Percentiles rank a stretch among this genome's conserved stretches.
These are phyloP conservation scores for Sedum album DNA, from an alignment of 164 flowering plant species.

Conservation along the genomic window DNA sequence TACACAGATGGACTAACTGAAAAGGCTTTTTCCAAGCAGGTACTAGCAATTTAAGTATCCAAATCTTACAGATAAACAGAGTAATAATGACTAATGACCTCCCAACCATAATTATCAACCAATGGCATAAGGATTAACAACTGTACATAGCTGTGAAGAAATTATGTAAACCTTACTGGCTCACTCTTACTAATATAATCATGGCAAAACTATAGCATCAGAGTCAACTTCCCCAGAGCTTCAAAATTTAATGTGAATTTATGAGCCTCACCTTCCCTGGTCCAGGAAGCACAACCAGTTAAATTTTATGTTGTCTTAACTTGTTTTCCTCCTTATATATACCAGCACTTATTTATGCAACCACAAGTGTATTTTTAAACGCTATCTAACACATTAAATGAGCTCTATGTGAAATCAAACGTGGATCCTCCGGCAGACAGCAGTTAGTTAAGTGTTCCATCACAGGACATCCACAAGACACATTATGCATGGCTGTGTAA, in stretches of 20 bases:
- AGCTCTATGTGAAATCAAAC: background rate
- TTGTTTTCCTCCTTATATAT: background rate
- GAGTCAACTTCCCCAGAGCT: background rate
- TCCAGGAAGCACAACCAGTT: background rate
- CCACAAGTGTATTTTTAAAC: background rate
- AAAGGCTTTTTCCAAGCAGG: background rate
- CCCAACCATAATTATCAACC: background rate
- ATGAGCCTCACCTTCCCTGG: constrained; percentile 2
- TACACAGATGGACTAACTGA: background rate
- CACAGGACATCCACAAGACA: background rate
- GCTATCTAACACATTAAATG: background rate
- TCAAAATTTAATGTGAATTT: background rate
- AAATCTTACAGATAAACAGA: background rate
- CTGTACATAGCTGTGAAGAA: background rate
- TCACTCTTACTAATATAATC: background rate
- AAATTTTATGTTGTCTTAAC: background rate
- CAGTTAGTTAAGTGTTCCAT: background rate
- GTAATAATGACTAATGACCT: background rate
- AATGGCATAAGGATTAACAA: background rate
- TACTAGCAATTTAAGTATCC: background rate
- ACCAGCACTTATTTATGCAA: background rate
- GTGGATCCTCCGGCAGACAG: background rate
- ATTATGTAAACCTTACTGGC: background rate
- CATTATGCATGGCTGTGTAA: background rate
- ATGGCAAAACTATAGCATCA: background rate